Evolutionary conservation across 2,329 filamentous ascomycete species (phyloP).

Genomic region (Fusarium sterilihyphosum): DNA sequence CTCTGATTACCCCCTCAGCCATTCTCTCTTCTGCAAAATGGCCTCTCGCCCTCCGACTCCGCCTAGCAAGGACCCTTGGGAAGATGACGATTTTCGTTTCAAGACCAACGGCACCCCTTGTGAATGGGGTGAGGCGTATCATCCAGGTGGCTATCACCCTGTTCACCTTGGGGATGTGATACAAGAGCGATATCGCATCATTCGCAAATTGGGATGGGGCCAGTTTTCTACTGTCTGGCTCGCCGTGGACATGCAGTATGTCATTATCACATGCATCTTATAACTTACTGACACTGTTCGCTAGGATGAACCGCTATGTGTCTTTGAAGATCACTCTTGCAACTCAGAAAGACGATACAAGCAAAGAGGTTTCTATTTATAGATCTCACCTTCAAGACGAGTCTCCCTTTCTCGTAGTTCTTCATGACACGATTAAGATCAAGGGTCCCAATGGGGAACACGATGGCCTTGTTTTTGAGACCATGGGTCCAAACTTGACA

Average conservation of each 20-base stretch:
- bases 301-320: not conserved
- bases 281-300: rapidly evolving
- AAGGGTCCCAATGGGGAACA: not conserved
- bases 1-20: too few relatives aligned
- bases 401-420: not conserved
- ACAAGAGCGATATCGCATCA: not conserved
- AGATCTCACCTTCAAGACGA: not conserved
- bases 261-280: rapidly evolving
- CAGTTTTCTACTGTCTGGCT: not conserved
- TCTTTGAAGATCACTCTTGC: not conserved
- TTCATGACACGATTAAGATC: not conserved
- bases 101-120: not conserved
- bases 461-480: not conserved
- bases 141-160: not conserved
- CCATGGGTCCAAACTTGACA: not conserved
- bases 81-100: not conserved
- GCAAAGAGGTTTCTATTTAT: not conserved
- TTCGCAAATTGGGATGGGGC: not conserved
- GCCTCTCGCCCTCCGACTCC: not conserved
- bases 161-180: not conserved
- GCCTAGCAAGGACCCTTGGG: not conserved
- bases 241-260: not conserved
- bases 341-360: not conserved
- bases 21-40: too few relatives aligned
- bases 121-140: not conserved